Conservation (phyloP, 257 asterid species). For the Ocimum tenuiflorum region DNA sequence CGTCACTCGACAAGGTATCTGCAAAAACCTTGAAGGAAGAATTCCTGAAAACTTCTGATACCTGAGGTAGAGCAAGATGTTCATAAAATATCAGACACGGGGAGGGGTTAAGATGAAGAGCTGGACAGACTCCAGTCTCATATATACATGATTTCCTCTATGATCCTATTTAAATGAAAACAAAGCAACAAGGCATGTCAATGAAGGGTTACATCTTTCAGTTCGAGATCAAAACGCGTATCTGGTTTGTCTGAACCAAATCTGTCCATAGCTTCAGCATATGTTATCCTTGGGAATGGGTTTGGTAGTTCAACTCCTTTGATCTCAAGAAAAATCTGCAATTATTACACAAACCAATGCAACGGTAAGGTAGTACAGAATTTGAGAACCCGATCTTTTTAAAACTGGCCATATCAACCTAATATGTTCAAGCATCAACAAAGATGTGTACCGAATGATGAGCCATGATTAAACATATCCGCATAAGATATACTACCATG, state of each 20-base stretch:
- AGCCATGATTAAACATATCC: neutral
- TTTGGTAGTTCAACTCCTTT: slow-evolving; percentile 80
- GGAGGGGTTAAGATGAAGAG: neutral
- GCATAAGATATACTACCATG: neutral
- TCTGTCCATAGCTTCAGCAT: slow-evolving; percentile 77
- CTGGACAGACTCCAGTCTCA: neutral
- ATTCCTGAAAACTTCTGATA: slow-evolving; percentile 56
- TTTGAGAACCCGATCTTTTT: neutral
- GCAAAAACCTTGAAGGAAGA: slow-evolving; percentile 86
- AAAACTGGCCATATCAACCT: neutral
- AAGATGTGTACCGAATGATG: neutral
- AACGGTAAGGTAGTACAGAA: neutral
- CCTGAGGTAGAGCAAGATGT: slow-evolving; percentile 41
- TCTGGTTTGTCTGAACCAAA: slow-evolving; percentile 97
- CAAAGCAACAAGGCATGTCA: neutral
- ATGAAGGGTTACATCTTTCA: slow-evolving; percentile 57
- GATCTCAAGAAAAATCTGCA: slow-evolving; percentile 81
- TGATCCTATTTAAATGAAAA: slow-evolving; percentile 12
- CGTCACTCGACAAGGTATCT: slow-evolving; percentile 59
- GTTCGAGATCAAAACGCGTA: slow-evolving; percentile 70
- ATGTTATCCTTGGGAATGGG: slow-evolving; percentile 89
- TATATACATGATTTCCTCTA: neutral
- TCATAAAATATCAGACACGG: neutral
- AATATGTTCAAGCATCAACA: neutral
- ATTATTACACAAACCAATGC: neutral